A percentile compares a stretch with the other conserved stretches of the same genome.
phyloP scores from a whole-genome alignment of 768 basidiomycete species.

The Kwoniella dejecticola region DNA sequence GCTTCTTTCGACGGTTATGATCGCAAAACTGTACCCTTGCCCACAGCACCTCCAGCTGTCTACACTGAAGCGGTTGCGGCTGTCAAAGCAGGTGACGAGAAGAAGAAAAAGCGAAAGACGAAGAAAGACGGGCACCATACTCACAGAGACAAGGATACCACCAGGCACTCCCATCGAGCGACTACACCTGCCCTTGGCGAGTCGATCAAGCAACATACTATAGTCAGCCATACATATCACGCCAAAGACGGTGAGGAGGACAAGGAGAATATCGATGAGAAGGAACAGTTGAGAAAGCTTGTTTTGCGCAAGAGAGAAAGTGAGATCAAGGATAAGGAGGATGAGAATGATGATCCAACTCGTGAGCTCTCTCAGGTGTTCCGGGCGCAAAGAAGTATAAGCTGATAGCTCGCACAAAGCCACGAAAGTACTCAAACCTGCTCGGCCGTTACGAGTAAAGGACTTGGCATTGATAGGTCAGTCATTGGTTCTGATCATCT shows the following conservation, averaged over 20 bases:
- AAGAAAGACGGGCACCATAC: constrained; percentile 24
- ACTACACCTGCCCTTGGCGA: constrained; percentile 38
- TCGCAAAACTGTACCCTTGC: constrained; percentile 14
- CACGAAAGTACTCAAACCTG: constrained; percentile 44
- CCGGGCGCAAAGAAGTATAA: not conserved
- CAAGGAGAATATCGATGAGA: constrained; percentile 16
- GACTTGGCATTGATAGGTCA: constrained; percentile 30
- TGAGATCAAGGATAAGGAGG: constrained; percentile 7
- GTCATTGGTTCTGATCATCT: not conserved
- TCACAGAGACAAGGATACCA: not conserved
- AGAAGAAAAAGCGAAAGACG: constrained; percentile 28
- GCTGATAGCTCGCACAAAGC: constrained; percentile 24
- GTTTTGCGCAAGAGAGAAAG: constrained; percentile 30
- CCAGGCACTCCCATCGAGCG: constrained; percentile 17
- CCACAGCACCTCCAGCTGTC: constrained; percentile 9
- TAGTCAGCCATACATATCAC: constrained; percentile 6
- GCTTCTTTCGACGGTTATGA: constrained; percentile 33
- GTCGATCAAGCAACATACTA: constrained; percentile 47
- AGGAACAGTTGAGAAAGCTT: constrained; percentile 19
- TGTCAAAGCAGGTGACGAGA: not conserved
- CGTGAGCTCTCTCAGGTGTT: constrained; percentile 26
- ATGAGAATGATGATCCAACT: constrained; percentile 36
- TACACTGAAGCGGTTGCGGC: constrained; percentile 14
- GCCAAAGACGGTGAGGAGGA: not conserved
- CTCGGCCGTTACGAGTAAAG: constrained; percentile 38